phyloP scores from a whole-genome alignment of 495 filamentous ascomycete genomes.

The Astrothelium macrocarpum region DNA sequence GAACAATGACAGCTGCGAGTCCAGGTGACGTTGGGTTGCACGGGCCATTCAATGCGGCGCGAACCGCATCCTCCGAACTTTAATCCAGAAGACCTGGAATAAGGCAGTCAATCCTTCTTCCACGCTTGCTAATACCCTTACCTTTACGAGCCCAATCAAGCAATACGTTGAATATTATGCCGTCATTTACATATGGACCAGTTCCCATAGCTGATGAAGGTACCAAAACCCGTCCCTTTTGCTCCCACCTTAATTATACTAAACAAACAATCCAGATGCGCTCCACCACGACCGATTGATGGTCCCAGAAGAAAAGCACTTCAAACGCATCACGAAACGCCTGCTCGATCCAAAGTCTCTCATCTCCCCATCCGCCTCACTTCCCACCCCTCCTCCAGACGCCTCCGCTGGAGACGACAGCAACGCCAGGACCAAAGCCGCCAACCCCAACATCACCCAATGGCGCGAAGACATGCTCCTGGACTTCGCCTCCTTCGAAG shows the following conservation, averaged over 20 bases:
- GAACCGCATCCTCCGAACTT: background rate
- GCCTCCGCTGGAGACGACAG: conserved; percentile 37
- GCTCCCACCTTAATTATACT: background rate
- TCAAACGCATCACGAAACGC: conserved; percentile 78
- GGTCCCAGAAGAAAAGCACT: conserved; percentile 85
- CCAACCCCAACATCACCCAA: conserved; percentile 45
- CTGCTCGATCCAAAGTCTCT: conserved; percentile 58
- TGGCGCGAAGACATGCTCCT: conserved; percentile 75
- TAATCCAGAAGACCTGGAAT: too few relatives aligned
- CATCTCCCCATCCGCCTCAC: conserved; percentile 44
- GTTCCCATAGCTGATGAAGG: background rate
- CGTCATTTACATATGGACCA: background rate
- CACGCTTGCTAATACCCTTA: too few relatives aligned
- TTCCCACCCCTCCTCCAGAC: conserved; percentile 58
- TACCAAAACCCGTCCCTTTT: background rate
- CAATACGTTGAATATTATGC: too few relatives aligned
- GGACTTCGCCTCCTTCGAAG: conserved; percentile 86
- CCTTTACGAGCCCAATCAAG: too few relatives aligned
- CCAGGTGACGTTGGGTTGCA: background rate
- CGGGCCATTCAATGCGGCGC: background rate
- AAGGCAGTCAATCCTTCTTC: too few relatives aligned
- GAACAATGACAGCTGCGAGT: background rate
- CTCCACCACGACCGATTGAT: conserved; percentile 87
- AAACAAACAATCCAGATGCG: conserved; percentile 47
- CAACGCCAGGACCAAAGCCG: conserved; percentile 20